Conservation (phyloP, 495 filamentous ascomycete species). For the Polyplosphaeria fusca region DNA sequence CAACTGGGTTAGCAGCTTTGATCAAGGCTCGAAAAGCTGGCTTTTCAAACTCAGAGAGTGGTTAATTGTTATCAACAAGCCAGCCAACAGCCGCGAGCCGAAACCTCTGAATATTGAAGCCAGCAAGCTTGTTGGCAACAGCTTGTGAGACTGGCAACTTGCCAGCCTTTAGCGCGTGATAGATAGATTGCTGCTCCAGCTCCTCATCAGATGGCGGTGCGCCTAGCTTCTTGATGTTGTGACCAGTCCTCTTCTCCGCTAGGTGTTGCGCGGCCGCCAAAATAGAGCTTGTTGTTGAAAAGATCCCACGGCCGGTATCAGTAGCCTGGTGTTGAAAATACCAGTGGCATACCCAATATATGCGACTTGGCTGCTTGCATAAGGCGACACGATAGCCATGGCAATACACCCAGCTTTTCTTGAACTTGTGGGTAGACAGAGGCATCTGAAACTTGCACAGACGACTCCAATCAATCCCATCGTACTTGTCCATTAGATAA, state of each 20-base stretch:
- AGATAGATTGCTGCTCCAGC: background rate
- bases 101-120: background rate
- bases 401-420: background rate
- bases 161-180: no score
- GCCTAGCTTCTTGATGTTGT: background rate
- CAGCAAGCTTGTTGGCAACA: background rate
- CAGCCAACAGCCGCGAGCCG: background rate
- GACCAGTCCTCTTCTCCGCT: background rate
- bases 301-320: background rate
- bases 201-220: background rate
- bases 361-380: background rate
- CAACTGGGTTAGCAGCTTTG: background rate
- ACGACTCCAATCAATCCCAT: background rate
- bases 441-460: background rate
- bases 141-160: background rate
- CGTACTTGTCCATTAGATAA: background rate
- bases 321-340: background rate
- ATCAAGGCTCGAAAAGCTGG: background rate
- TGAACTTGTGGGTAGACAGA: background rate
- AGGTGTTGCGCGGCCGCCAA: background rate
- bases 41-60: background rate
- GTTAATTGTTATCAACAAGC: constrained; percentile 6
- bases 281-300: background rate
- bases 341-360: background rate
- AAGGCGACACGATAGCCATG: background rate